Base-by-base conservation (phyloP, 208 protist species). In the Acanthamoeba triangularis region DNA sequence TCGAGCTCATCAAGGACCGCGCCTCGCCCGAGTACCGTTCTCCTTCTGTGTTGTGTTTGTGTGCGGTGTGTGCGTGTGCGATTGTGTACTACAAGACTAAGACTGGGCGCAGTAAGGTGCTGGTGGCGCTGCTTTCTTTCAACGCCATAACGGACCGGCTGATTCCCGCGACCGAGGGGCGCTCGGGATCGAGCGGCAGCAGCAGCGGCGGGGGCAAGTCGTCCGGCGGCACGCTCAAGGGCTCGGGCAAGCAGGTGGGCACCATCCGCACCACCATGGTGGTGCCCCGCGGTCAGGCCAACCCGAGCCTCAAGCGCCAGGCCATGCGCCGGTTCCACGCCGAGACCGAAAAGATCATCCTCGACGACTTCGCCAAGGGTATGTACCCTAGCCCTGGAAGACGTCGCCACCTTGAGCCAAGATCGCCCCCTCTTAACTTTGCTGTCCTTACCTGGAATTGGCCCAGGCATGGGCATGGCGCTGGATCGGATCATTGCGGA, bases 61-160 rank as follows among this genome's bases (percentile, higher is more conserved):
- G 7, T 80, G 28, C 47, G 3, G 52, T 56, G 52, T 56, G 52
- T 6, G 52, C 11, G 52, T 56, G 52, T 20, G 11, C 52, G 16
- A 18, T 56, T 18, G 20, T 23, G 54, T n/a, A n/a, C 54, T 4
- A 33, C 18, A 59, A 59, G 54, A 14, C 11, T 23, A 59, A 54
- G 23, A 49, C 30, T 8, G 33, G 3, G 41, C 54, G 35, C 41
- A 94, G 90, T 25, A 82, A 87, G 61, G 56, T 72, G 54, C 20
- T 95, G 37, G 91, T 95, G 69, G 91, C 54, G 23, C 35, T 95
- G 30, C 28, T 95, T 37, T 35, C 91, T 13, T 95, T 95, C 56
- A 95, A 95, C 52, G 76, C 61, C 33, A 95, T 95, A 33, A 95
- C 76, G 20, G 91, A 95, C 35, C 67, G 91, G 8, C 20, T 93